Conservation (phyloP, 2,329 filamentous ascomycete genomes). For the Graphium sp. region DNA sequence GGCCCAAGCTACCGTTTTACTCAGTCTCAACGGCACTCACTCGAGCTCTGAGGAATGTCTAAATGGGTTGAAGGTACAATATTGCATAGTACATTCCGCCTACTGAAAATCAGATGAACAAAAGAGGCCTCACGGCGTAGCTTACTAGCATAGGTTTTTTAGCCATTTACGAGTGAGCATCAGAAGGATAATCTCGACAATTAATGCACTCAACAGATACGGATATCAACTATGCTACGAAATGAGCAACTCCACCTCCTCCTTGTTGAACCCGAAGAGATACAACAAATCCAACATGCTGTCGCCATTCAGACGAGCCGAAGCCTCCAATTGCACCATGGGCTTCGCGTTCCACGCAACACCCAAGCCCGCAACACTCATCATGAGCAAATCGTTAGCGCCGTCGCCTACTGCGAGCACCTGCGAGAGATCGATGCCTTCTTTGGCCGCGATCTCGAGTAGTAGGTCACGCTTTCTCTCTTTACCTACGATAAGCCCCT, state of each 20-base stretch:
- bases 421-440: constrained; percentile 48
- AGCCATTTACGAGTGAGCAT: too few species aligned
- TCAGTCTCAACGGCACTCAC: too few species aligned
- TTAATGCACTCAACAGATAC: too few species aligned
- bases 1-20: too few species aligned
- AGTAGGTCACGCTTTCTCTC: constrained; percentile 60
- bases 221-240: too few species aligned
- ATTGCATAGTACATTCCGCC: too few species aligned
- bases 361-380: constrained; percentile 56
- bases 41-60: too few species aligned
- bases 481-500: constrained; percentile 57
- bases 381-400: constrained; percentile 70
- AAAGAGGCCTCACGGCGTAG: too few species aligned
- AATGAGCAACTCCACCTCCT: constrained; percentile 38
- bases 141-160: too few species aligned
- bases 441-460: constrained; percentile 50
- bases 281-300: constrained; percentile 58
- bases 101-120: too few species aligned
- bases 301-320: constrained; percentile 52
- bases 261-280: constrained; percentile 52
- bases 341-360: constrained; percentile 79
- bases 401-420: constrained; percentile 65
- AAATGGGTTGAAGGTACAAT: too few species aligned
- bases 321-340: constrained; percentile 61
- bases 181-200: too few species aligned